phyloP scores from a whole-genome alignment of 768 basidiomycete species.

The Stropharia rugosoannulata region DNA sequence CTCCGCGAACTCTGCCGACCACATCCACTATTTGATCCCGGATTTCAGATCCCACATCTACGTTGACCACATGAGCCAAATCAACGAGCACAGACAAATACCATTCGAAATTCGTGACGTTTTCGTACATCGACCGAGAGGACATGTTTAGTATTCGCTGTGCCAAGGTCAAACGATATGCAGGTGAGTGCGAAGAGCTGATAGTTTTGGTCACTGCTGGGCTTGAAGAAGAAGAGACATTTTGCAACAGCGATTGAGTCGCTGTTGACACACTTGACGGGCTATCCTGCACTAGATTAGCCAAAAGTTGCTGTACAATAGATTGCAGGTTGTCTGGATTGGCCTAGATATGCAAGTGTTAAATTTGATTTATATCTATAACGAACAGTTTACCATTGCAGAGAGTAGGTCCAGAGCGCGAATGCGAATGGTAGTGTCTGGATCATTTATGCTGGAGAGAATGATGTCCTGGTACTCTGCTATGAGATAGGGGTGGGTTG shows the following conservation, averaged over 20 bases:
- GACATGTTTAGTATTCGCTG: conserved; percentile 86
- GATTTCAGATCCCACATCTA: conserved; percentile 74
- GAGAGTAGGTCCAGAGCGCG: conserved; percentile 92
- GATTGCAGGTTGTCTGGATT: conserved; percentile 82
- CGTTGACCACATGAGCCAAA: conserved; percentile 83
- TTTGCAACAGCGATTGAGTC: conserved; percentile 52
- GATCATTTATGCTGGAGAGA: conserved; percentile 84
- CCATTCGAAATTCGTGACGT: conserved; percentile 95
- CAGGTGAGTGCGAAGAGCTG: conserved; percentile 69
- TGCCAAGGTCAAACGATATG: conserved; percentile 83
- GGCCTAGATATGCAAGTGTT: conserved; percentile 50
- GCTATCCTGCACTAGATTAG: conserved; percentile 74
- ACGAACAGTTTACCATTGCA: conserved; percentile 68
- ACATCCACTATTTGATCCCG: conserved; percentile 87
- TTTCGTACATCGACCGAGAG: conserved; percentile 79
- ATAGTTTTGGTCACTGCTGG: conserved; percentile 31
- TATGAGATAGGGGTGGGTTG: conserved; percentile 85
- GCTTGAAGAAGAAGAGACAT: conserved; percentile 24
- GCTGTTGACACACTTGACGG: conserved; percentile 57
- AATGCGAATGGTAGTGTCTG: conserved; percentile 95
- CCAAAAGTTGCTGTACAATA: conserved; percentile 86
- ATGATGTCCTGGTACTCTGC: conserved; percentile 93
- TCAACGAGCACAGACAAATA: conserved; percentile 94
- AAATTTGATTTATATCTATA: not conserved
- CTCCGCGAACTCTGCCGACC: conserved; percentile 74